A percentile compares a stretch with the other conserved stretches of the same genome.
These are phyloP conservation scores for Alternaria gaisen DNA, from an alignment of 2,329 filamentous ascomycete species.

Conservation along the genomic window DNA sequence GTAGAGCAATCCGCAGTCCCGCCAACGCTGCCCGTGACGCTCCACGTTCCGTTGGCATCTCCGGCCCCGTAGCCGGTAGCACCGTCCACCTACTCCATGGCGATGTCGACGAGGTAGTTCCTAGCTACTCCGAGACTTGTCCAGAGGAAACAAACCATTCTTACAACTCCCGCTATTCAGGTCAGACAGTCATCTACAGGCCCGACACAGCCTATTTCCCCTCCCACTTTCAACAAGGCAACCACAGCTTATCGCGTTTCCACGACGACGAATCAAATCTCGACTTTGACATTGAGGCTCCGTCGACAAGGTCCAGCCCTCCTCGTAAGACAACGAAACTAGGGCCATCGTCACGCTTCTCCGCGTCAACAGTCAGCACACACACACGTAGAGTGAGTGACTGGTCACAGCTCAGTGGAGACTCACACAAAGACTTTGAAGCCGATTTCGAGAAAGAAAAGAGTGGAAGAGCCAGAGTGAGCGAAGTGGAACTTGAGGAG, in stretches of 20 bases:
- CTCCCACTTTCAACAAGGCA: background rate
- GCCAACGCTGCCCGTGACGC: background rate
- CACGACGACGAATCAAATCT: conserved; percentile 37
- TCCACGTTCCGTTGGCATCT: conserved; percentile 1
- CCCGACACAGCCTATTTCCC: conserved; percentile 22
- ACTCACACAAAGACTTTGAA: conserved; percentile 12
- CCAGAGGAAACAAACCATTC: background rate
- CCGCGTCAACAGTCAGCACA: conserved; percentile 11
- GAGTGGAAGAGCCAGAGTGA: background rate
- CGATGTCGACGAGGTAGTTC: conserved; percentile 10
- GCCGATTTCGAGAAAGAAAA: background rate
- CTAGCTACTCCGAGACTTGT: background rate
- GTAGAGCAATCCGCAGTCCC: background rate
- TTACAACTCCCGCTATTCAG: conserved; percentile 18
- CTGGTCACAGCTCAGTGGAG: conserved; percentile 31
- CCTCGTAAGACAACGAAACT: conserved; percentile 23
- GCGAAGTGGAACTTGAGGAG: conserved; percentile 3
- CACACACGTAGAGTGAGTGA: conserved; percentile 27
- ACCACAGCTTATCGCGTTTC: conserved; percentile 22
- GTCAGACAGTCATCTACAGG: conserved; percentile 24
- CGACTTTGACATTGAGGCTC: conserved; percentile 38
- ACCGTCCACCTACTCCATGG: conserved; percentile 11
- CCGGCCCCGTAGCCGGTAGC: conserved; percentile 20
- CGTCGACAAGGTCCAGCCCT: conserved; percentile 9
- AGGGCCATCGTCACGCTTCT: conserved; percentile 16